Percentiles rank a stretch among this genome's conserved stretches.
These are phyloP conservation scores for Gillenia trifoliata DNA, from an alignment of 306 rosid genomes.

Conservation along the genomic window DNA sequence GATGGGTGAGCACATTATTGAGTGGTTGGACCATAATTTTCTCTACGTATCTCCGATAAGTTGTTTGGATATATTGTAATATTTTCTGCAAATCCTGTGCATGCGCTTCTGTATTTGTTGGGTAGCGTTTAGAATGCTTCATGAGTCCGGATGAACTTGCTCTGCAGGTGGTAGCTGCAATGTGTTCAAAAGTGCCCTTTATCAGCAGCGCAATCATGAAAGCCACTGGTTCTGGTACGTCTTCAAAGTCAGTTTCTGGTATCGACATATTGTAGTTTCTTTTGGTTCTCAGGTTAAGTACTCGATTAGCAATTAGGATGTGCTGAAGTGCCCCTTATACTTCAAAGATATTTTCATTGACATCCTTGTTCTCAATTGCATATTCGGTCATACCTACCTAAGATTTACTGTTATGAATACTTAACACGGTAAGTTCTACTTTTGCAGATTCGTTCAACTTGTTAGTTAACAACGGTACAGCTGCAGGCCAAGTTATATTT, in stretches of 20 bases:
- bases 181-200: constrained; percentile 95
- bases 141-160: constrained; percentile 20
- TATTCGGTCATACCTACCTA: background rate
- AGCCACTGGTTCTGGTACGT: constrained; percentile 77
- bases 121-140: background rate
- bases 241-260: constrained; percentile 2
- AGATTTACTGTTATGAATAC: background rate
- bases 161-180: constrained; percentile 83
- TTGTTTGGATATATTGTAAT: background rate
- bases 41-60: background rate
- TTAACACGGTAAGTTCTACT: constrained; percentile 13
- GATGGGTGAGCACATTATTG: background rate
- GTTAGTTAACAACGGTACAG: constrained; percentile 78
- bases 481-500: constrained; percentile 96
- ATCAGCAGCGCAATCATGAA: constrained; percentile 87
- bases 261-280: background rate
- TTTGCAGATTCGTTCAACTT: constrained; percentile 87
- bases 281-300: background rate
- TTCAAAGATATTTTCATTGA: background rate
- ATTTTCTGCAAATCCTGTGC: background rate
- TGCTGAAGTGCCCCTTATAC: background rate
- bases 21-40: background rate
- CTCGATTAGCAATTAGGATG: background rate
- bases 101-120: constrained; percentile 1
- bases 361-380: background rate